Percentiles rank a stretch among this genome's conserved stretches.
phyloP scores from a whole-genome alignment of 2,329 filamentous ascomycete genomes.

The Phaeophleospora eucalypticola region DNA sequence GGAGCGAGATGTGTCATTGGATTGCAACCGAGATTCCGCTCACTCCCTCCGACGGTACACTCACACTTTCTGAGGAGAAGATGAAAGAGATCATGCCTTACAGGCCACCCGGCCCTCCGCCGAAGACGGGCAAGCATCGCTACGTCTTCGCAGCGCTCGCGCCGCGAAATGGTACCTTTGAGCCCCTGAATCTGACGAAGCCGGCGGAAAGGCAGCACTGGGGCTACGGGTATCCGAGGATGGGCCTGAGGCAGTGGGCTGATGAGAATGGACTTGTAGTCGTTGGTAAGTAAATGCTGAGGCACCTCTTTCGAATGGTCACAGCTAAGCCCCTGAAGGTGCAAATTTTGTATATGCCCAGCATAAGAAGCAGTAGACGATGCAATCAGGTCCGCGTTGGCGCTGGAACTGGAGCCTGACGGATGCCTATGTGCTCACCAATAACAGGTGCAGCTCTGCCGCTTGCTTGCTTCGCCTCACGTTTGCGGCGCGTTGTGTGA shows the following conservation, averaged over 20 bases:
- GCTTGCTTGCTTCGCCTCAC: too few species aligned
- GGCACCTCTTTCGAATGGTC: not conserved
- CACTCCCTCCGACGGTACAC: slow-evolving; percentile 6
- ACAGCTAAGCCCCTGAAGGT: slow-evolving; percentile 21
- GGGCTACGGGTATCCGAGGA: slow-evolving; percentile 50
- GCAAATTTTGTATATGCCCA: slow-evolving; percentile 47
- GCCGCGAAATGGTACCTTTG: slow-evolving; percentile 42
- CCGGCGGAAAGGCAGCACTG: slow-evolving; percentile 52
- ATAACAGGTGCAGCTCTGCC: too few species aligned
- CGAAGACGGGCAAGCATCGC: slow-evolving; percentile 54
- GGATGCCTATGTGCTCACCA: too few species aligned
- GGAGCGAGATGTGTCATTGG: slow-evolving; percentile 58
- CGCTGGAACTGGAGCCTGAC: too few species aligned
- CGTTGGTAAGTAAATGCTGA: slow-evolving; percentile 36
- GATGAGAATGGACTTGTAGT: slow-evolving; percentile 45
- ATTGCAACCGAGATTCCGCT: slow-evolving; percentile 39
- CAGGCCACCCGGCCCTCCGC: slow-evolving; percentile 52
- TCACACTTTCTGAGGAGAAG: not conserved
- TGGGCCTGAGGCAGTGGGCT: slow-evolving; percentile 52
- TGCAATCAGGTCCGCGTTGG: too few species aligned
- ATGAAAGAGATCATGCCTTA: slow-evolving; percentile 45
- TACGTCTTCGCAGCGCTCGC: slow-evolving; percentile 54
- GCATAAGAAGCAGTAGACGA: slow-evolving; percentile 49
- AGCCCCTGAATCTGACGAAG: slow-evolving; percentile 39
- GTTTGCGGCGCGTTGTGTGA: too few species aligned